Conservation (phyloP, 768 basidiomycete species). For the Pulveroboletus sp. region DNA sequence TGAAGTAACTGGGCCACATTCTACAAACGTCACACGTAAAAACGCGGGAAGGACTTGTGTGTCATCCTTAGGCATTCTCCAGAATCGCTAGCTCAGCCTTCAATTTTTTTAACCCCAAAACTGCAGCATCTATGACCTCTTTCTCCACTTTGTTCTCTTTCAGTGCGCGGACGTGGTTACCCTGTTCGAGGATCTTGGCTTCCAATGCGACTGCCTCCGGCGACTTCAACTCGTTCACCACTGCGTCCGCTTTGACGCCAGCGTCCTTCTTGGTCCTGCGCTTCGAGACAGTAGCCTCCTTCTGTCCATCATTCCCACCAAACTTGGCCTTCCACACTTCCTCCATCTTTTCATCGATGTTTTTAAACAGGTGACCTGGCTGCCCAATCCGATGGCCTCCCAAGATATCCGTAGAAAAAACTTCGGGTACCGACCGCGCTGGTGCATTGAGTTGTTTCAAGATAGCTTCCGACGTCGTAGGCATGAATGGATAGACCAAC, state of each 20-base stretch:
- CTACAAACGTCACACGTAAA: background rate
- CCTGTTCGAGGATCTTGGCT: conserved; percentile 71
- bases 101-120: conserved; percentile 59
- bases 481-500: conserved; percentile 95
- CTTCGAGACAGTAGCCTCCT: conserved; percentile 42
- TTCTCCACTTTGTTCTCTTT: conserved; percentile 52
- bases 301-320: conserved; percentile 52
- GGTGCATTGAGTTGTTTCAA: conserved; percentile 87
- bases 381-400: conserved; percentile 80
- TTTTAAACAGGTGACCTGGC: conserved; percentile 89
- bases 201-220: conserved; percentile 71
- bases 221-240: conserved; percentile 54
- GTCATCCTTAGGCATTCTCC: conserved; percentile 10
- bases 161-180: conserved; percentile 63
- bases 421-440: conserved; percentile 69
- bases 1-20: background rate
- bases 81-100: conserved; percentile 47
- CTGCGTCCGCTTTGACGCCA: conserved; percentile 41
- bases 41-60: background rate
- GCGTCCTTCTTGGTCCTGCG: conserved; percentile 54
- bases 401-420: conserved; percentile 76
- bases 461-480: conserved; percentile 76
- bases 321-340: conserved; percentile 79
- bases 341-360: conserved; percentile 87
- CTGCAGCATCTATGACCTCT: conserved; percentile 39